Evolutionary conservation across 1,139 yeast species (phyloP).

Genomic region (Kluyveromyces sp.): DNA sequence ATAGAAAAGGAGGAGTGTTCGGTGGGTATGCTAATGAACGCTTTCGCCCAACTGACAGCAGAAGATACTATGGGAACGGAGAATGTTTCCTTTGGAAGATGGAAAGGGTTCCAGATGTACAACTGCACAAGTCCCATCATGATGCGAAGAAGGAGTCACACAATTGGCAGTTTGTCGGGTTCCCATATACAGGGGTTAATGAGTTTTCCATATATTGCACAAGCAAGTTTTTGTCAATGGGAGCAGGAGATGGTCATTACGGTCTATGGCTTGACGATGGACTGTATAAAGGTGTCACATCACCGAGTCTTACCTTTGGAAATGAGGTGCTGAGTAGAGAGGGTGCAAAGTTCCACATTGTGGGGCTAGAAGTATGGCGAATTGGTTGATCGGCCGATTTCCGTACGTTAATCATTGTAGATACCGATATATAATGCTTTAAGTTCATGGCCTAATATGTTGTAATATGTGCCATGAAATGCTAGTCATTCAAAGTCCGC

Average conservation of each 20-base stretch:
- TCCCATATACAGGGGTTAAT: slow-evolving; percentile 81
- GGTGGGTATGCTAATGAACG: slow-evolving; percentile 82
- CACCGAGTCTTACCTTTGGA: slow-evolving; percentile 78
- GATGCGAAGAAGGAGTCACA: slow-evolving; percentile 10
- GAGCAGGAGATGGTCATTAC: slow-evolving; percentile 89
- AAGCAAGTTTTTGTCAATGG: slow-evolving; percentile 69
- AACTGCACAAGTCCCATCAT: slow-evolving; percentile 7
- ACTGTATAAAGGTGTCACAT: slow-evolving; percentile 69
- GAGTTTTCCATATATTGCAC: slow-evolving; percentile 84
- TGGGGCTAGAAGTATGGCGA: slow-evolving; percentile 84
- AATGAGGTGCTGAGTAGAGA: slow-evolving; percentile 67
- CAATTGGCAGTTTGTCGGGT: slow-evolving; percentile 61
- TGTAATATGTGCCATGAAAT: neutral
- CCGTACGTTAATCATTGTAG: neutral
- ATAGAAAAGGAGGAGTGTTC: slow-evolving; percentile 55
- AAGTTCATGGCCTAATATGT: neutral
- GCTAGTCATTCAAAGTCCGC: slow-evolving; percentile 15
- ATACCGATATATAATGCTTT: neutral
- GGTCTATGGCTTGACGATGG: slow-evolving; percentile 85
- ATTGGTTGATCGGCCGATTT: slow-evolving; percentile 36
- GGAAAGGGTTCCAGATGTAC: slow-evolving; percentile 34
- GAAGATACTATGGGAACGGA: slow-evolving; percentile 84
- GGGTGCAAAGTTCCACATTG: slow-evolving; percentile 59
- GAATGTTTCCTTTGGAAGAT: slow-evolving; percentile 89
- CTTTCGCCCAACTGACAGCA: slow-evolving; percentile 60